These are phyloP conservation scores for Fusarium chlamydosporum DNA, from an alignment of 2,329 filamentous ascomycete species.

Conservation along the genomic window DNA sequence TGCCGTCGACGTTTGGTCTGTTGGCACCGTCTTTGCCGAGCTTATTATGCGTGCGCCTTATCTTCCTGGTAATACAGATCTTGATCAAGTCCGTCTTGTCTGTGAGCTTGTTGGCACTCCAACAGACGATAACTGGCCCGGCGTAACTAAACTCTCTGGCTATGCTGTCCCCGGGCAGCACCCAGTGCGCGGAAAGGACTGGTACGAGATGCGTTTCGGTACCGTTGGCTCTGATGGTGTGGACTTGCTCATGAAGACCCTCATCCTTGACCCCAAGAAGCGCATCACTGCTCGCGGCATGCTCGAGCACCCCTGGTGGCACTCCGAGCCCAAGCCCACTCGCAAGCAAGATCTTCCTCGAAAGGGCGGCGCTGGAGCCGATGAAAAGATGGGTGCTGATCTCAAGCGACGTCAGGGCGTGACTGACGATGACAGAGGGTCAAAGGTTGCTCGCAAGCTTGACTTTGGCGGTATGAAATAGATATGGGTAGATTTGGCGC, in stretches of 20 bases:
- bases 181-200: conserved; percentile 75
- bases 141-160: conserved; percentile 82
- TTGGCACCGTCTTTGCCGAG: conserved; percentile 93
- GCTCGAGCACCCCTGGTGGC: conserved; percentile 89
- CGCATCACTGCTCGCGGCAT: conserved; percentile 83
- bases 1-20: conserved; percentile 93
- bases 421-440: conserved; percentile 75
- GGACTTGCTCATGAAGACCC: conserved; percentile 87
- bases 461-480: conserved; percentile 73
- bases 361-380: conserved; percentile 78
- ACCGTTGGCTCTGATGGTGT: conserved; percentile 86
- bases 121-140: conserved; percentile 95
- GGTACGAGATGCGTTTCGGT: conserved; percentile 83
- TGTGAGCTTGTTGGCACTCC: conserved; percentile 89
- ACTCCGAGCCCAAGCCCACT: conserved; percentile 84
- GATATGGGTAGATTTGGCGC: conserved; percentile 5
- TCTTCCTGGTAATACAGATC: conserved; percentile 84
- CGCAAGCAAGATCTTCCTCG: conserved; percentile 84
- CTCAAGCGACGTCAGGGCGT: conserved; percentile 79
- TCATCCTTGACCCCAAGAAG: conserved; percentile 88
- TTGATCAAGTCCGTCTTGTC: conserved; percentile 88
- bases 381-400: conserved; percentile 84
- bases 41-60: conserved; percentile 86
- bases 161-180: conserved; percentile 80
- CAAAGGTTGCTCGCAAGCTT: conserved; percentile 85